Evolutionary conservation across 1,139 yeast species (phyloP).

Genomic region (Blastobotrys malaysiensis): DNA sequence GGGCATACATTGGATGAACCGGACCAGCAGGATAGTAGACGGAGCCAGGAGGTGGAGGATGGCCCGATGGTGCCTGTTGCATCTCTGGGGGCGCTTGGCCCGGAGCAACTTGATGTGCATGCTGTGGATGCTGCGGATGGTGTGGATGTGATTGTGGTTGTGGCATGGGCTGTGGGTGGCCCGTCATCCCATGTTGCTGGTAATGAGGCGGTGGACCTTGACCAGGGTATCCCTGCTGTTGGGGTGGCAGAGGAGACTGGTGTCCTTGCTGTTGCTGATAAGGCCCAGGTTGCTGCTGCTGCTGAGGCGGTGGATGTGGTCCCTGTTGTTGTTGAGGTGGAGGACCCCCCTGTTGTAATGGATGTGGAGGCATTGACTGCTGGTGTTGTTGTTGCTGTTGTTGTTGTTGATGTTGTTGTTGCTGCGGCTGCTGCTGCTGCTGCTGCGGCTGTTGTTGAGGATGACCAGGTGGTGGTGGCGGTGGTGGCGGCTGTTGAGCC

Average conservation of each 20-base stretch:
- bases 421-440: neutral
- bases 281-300: neutral
- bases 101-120: neutral
- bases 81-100: neutral
- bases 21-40: neutral
- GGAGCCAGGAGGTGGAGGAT: neutral
- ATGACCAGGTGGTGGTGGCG: too few species aligned
- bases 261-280: neutral
- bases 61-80: neutral
- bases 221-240: neutral
- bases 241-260: neutral
- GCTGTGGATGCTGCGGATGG: neutral
- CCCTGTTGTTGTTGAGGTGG: neutral
- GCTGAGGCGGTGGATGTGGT: neutral
- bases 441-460: neutral
- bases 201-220: neutral
- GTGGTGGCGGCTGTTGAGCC: neutral
- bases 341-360: neutral
- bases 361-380: neutral
- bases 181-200: neutral
- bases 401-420: neutral
- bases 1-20: neutral
- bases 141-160: too few species aligned
- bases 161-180: too few species aligned
- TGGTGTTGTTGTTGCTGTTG: neutral